phyloP scores from a whole-genome alignment of 768 basidiomycete species.

The Clitopilus passeckerianus region DNA sequence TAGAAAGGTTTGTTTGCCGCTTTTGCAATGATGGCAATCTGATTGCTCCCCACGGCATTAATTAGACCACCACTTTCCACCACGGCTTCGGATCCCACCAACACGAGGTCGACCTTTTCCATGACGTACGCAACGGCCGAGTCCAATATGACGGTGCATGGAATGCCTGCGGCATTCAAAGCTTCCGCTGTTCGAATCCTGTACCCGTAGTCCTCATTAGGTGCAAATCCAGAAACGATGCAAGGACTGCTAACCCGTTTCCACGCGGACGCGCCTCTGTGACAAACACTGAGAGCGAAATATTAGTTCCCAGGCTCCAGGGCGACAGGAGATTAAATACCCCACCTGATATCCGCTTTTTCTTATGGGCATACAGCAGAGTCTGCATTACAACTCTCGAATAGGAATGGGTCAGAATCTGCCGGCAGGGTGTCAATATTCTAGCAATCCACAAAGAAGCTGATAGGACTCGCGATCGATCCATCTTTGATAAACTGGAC shows the following conservation, averaged over 20 bases:
- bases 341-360: slow-evolving; percentile 81
- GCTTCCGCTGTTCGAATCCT: slow-evolving; percentile 91
- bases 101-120: slow-evolving; percentile 91
- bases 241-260: slow-evolving; percentile 59
- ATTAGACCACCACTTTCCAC: slow-evolving; percentile 93
- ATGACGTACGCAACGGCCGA: slow-evolving; percentile 96
- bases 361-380: slow-evolving; percentile 82
- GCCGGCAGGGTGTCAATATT: slow-evolving; percentile 3
- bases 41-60: slow-evolving; percentile 92
- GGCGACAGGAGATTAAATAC: slow-evolving; percentile 13
- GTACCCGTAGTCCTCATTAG: slow-evolving; percentile 10
- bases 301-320: slow-evolving; percentile 7
- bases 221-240: slow-evolving; percentile 7
- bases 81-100: slow-evolving; percentile 97
- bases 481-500: slow-evolving; percentile 94
- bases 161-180: slow-evolving; percentile 85
- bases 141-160: slow-evolving; percentile 92
- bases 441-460: slow-evolving; percentile 1
- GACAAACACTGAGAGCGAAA: slow-evolving; percentile 68
- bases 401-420: slow-evolving; percentile 97
- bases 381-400: slow-evolving; percentile 95
- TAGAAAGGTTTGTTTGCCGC: slow-evolving; percentile 95
- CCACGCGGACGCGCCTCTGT: slow-evolving; percentile 92
- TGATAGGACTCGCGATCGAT: slow-evolving; percentile 57
- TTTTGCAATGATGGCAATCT: slow-evolving; percentile 95